Evolutionary conservation across 805 yeast genomes (phyloP), one percentile per base, ranked within the genome.

Genomic region (Monosporozyma servazzii): DNA sequence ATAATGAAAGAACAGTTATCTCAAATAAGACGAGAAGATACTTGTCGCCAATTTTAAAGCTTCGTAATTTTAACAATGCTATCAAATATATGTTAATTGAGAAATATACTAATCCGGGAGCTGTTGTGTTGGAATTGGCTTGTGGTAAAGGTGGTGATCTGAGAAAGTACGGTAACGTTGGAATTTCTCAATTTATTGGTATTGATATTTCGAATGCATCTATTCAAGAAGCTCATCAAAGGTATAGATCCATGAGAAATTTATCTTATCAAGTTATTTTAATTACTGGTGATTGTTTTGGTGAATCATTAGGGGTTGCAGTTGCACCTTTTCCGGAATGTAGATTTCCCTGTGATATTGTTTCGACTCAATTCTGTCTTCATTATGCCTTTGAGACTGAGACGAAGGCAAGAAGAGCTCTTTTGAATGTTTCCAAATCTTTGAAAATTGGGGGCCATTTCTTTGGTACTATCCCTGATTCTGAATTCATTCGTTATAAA

Each of bases 141-240:
- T 90, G 98, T 69, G 99, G 99, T 13, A 95, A 93, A 66, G 99
- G 99, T 49, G 99, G 99, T 27, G 99, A 93, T 70, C 71, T 93
- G 61, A 80, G 85, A 59, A 93, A 93, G 66, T 91, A 96, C 82
- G 86, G 83, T 48, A 80, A 80, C 58, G 84, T 88, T 1, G 72
- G 78, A 20, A 78, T 88, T 2, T 76, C 79, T 21, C 90, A 89
- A 47, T 87, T 86, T 57, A 81, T 90, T 50, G 99, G 99, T 1
- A 76, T 93, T 29, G 99, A 93, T 68, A 83, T 93, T 44, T 89
- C 96, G 18, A 93, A 90, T 65, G 84, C 84, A 3, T 86, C 96
- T 6, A 82, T 93, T 48, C 74, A 77, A 48, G 96, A 93, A 64
- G 98, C 97, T 0, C 79, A 79, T 51, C 77, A 80, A 37, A 75